Conservation (phyloP, 768 basidiomycete genomes). For the Leccinum variicolor region DNA sequence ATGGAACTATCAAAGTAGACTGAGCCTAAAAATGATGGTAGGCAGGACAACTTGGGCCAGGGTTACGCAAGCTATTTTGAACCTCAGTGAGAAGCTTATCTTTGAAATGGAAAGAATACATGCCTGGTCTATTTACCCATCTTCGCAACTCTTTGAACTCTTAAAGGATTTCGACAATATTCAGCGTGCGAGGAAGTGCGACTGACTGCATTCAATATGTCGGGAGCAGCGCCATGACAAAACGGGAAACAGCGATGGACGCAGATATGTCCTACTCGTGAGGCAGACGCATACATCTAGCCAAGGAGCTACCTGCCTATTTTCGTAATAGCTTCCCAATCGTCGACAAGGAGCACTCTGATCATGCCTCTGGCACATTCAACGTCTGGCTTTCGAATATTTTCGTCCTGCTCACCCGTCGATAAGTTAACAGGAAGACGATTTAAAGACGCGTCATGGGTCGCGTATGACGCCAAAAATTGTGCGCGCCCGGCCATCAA, state of each 20-base stretch:
- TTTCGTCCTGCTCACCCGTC: conserved; percentile 57
- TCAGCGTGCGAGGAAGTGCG: conserved; percentile 74
- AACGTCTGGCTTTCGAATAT: conserved; percentile 80
- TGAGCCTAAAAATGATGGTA: conserved; percentile 81
- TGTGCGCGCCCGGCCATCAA: background rate
- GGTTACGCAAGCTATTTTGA: conserved; percentile 57
- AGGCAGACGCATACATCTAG: background rate
- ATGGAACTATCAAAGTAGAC: conserved; percentile 93
- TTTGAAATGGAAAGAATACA: conserved; percentile 13
- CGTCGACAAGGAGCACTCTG: conserved; percentile 88
- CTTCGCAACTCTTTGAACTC: conserved; percentile 65
- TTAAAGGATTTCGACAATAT: conserved; percentile 71
- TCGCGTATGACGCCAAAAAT: background rate
- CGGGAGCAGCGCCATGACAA: background rate
- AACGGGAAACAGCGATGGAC: background rate
- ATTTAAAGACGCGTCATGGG: background rate
- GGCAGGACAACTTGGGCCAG: conserved; percentile 64
- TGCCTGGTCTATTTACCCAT: conserved; percentile 47
- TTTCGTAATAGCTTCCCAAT: conserved; percentile 98
- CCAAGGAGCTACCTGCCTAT: conserved; percentile 54
- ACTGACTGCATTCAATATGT: conserved; percentile 60
- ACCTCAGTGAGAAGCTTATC: background rate
- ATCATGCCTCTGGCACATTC: conserved; percentile 85
- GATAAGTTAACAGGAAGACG: background rate
- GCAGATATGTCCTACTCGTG: background rate